These are phyloP conservation scores for Tricladium varicosporioides DNA, from an alignment of 2,329 filamentous ascomycete species.

Conservation along the genomic window DNA sequence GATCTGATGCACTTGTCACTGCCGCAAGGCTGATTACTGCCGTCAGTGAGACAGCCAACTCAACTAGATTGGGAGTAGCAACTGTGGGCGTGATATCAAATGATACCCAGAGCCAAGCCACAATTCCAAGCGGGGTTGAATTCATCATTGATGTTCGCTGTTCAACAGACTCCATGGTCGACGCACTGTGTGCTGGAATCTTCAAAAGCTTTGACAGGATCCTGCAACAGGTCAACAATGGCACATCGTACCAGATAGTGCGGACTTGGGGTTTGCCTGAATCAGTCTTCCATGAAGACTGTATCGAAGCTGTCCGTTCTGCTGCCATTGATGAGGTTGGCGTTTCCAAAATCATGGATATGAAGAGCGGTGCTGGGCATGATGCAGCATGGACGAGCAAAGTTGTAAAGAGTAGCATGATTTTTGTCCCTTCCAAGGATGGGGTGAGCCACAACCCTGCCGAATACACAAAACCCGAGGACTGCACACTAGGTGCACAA, in stretches of 20 bases:
- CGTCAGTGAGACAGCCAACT: slow-evolving; percentile 20
- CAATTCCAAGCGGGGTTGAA: slow-evolving; percentile 24
- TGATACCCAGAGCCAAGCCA: slow-evolving; percentile 24
- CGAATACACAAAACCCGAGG: slow-evolving; percentile 58
- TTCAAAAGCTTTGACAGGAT: slow-evolving; percentile 25
- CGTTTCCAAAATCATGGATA: slow-evolving; percentile 22
- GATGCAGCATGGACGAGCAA: slow-evolving; percentile 26
- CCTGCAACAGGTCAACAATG: slow-evolving; percentile 17
- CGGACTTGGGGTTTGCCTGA: slow-evolving; percentile 26
- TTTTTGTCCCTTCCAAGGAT: slow-evolving; percentile 61
- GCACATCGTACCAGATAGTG: slow-evolving; percentile 19
- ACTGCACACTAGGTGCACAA: slow-evolving; percentile 54
- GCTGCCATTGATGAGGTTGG: slow-evolving; percentile 23
- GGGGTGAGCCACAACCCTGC: slow-evolving; percentile 62
- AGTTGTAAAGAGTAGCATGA: slow-evolving; percentile 52
- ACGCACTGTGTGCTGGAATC: slow-evolving; percentile 22
- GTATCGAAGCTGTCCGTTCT: slow-evolving; percentile 23
- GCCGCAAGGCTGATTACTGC: slow-evolving; percentile 23
- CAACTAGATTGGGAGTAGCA: slow-evolving; percentile 21
- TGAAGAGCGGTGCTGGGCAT: slow-evolving; percentile 28
- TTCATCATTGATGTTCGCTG: slow-evolving; percentile 30
- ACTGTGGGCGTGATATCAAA: slow-evolving; percentile 27
- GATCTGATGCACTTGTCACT: slow-evolving; percentile 64
- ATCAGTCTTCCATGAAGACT: slow-evolving; percentile 22
- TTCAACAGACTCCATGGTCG: slow-evolving; percentile 22